These are phyloP conservation scores for Rhizophagus clarus DNA, from an alignment of 192 early-diverging fungal genomes.

Conservation along the genomic window DNA sequence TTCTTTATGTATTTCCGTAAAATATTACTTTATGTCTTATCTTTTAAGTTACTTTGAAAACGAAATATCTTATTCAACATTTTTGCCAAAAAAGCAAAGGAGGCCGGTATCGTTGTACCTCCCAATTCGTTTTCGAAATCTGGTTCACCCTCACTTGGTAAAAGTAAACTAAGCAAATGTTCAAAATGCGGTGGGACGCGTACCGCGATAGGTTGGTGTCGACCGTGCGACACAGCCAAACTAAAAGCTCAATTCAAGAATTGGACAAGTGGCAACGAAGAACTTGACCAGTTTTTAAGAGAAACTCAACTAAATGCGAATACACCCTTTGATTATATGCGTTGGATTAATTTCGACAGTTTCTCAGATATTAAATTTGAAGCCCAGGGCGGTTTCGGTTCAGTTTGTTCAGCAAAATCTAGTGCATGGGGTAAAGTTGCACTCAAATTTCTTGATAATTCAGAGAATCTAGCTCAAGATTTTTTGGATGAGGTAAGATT, in stretches of 20 bases:
- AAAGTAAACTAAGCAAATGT: conserved; percentile 14
- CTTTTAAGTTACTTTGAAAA: too few relatives aligned
- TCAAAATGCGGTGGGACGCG: conserved; percentile 5
- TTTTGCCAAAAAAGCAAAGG: conserved; percentile 8
- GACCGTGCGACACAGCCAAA: conserved; percentile 1
- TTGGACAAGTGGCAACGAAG: conserved; percentile 25
- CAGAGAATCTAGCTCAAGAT: background rate
- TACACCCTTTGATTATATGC: conserved; percentile 28
- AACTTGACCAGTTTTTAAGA: conserved; percentile 11
- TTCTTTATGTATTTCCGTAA: too few relatives aligned
- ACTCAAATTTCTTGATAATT: conserved; percentile 30
- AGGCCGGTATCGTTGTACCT: conserved; percentile 6
- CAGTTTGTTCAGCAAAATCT: conserved; percentile 24
- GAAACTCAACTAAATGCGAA: conserved; percentile 25
- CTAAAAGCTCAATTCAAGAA: background rate
- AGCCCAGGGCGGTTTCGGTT: conserved; percentile 19
- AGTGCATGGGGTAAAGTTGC: conserved; percentile 21
- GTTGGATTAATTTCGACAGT: conserved; percentile 16
- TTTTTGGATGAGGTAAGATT: conserved; percentile 29
- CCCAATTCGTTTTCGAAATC: conserved; percentile 6
- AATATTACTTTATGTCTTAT: background rate
- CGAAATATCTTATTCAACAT: background rate
- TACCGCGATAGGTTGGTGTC: conserved; percentile 16
- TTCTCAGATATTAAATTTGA: conserved; percentile 3
- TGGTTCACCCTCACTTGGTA: background rate